phyloP scores from a whole-genome alignment of 106 monocot genomes.

The Acanthochlamys bracteata region DNA sequence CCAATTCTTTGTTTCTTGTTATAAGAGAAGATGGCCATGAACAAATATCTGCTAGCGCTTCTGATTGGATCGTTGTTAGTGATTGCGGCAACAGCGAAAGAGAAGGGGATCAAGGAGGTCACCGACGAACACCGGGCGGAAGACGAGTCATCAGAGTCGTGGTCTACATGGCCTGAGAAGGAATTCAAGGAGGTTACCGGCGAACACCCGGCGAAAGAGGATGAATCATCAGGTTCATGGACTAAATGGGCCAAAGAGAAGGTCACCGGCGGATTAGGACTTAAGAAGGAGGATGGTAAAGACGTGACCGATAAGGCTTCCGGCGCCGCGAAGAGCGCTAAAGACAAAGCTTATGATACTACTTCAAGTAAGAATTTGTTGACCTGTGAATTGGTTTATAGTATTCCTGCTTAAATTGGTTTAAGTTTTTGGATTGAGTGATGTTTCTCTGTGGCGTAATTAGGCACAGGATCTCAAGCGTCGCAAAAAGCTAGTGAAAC shows the following conservation, averaged over 20 bases:
- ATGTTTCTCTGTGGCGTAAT: neutral
- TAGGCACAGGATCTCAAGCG: neutral
- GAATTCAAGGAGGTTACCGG: neutral
- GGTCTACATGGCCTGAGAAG: neutral
- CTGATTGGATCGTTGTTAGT: neutral
- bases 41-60: too few species aligned
- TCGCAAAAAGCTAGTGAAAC: neutral
- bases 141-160: neutral
- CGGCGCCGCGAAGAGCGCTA: neutral
- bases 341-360: neutral
- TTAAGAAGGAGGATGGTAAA: neutral
- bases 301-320: neutral
- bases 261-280: neutral
- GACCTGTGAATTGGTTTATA: neutral
- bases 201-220: neutral
- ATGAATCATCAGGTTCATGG: neutral
- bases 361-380: neutral
- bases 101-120: neutral
- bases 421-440: neutral
- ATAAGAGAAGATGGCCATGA: too few species aligned
- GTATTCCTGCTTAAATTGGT: neutral
- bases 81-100: neutral
- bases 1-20: too few species aligned
- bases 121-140: neutral
- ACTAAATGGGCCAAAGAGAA: conserved; percentile 2